Evolutionary conservation across 495 filamentous ascomycete genomes (phyloP).

Genomic region (Lindgomyces ingoldianus): DNA sequence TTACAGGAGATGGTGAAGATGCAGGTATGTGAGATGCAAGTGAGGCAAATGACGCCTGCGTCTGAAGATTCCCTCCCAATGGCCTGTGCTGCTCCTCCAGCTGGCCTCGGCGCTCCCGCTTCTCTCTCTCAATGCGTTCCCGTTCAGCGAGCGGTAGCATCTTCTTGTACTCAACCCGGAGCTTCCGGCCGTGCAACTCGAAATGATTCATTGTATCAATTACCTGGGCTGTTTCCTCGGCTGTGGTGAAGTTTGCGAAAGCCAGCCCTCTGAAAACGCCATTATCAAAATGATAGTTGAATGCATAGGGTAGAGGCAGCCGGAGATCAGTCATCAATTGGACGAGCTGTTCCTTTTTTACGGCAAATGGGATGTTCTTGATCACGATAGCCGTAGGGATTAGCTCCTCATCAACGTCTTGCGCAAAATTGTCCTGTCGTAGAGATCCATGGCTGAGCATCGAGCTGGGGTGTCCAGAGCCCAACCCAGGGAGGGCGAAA

Average conservation of each 20-base stretch:
- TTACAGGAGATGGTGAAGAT: conserved; percentile 72
- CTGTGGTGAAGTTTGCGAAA: conserved; percentile 96
- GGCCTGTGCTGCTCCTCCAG: conserved; percentile 94
- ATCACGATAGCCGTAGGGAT: conserved; percentile 99
- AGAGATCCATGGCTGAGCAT: conserved; percentile 35
- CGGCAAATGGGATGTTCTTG: conserved; percentile 98
- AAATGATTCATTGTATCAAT: conserved; percentile 92
- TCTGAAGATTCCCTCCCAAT: conserved; percentile 66
- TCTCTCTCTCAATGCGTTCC: conserved; percentile 95
- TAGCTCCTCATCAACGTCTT: conserved; percentile 74
- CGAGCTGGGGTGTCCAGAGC: conserved; percentile 28
- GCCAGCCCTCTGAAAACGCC: conserved; percentile 95
- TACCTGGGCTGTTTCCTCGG: conserved; percentile 86
- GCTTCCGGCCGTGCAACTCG: conserved; percentile 89
- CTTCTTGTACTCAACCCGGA: conserved; percentile 98
- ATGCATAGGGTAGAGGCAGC: conserved; percentile 91
- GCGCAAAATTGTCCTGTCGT: conserved; percentile 53
- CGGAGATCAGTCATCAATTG: conserved; percentile 88
- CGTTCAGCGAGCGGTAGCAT: conserved; percentile 94
- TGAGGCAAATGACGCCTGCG: conserved; percentile 81
- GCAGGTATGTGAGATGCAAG: conserved; percentile 70
- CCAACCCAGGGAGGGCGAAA: conserved; percentile 34
- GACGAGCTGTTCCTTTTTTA: conserved; percentile 94
- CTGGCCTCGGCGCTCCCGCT: conserved; percentile 93
- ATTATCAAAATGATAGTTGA: conserved; percentile 99